Base-by-base conservation (phyloP, 257 asterid species). In the Solanum bulbocastanum region DNA sequence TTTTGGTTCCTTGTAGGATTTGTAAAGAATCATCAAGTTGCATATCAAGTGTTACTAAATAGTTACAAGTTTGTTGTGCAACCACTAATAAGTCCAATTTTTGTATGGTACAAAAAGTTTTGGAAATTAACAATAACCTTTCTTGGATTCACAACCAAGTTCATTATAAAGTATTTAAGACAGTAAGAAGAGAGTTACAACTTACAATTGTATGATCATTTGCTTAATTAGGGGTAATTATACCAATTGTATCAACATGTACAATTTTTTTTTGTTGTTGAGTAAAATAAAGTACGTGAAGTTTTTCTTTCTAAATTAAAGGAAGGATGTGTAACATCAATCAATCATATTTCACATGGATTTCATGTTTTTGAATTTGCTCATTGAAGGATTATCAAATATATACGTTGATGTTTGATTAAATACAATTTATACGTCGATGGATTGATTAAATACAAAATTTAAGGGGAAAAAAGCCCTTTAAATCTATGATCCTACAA, bases 61-160 rank as follows among this genome's bases (percentile, higher is more conserved):
- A 60, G 90, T 42, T 95, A 90, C 92, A 85, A 83, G 75, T 85
- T 90, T 14, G 42, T 85, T 74, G 20, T 94, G 86, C 66, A 82
- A 86, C 98, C 96, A 37, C 32, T 94, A 39, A 30, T 93, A 73
- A 87, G 86, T 89, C 96, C 98, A 79, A 32, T 95, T 60, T 60
- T 93, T n/a, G 91, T 84, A 72, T 95, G 94, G 94, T 93, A 95
- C 89, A 87, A 91, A 87, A 93, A 91, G 68, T 37, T 96, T 36
- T 56, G 94, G 91, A 92, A 88, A 35, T 83, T 89, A 20, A 73
- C 90, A 85, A 91, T 88, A 81, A 82, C 79, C 49, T 40, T 94
- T 49, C 85, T 93, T 87, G 85, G 92, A 82, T 82, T 91, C 87
- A 33, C 89, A 2, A 87, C 93, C 90, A 93, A 91, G 62, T 65